These are phyloP conservation scores for Myrmaecium sp. DNA, from an alignment of 2,329 filamentous ascomycete species.

Conservation along the genomic window DNA sequence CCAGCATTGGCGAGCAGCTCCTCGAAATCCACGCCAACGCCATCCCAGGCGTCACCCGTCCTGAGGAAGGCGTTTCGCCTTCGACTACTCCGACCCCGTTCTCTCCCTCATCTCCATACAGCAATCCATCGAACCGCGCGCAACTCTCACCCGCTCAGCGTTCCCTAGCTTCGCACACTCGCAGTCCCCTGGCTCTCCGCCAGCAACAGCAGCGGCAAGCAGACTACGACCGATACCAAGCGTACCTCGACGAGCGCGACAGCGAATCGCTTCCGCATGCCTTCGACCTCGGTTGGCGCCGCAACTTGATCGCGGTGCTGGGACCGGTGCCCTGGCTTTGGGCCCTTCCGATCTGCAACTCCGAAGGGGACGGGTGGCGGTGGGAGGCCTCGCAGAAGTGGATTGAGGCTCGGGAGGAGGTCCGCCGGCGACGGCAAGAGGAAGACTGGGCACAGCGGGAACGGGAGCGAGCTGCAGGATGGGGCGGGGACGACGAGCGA, in stretches of 20 bases:
- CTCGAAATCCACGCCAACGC: constrained; percentile 70
- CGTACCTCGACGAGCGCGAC: constrained; percentile 81
- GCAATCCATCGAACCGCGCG: too few species aligned
- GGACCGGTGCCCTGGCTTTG: constrained; percentile 58
- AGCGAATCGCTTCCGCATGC: constrained; percentile 78
- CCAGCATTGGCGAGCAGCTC: constrained; percentile 46
- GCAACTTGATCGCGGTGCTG: constrained; percentile 69
- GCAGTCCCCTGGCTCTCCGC: constrained; percentile 10
- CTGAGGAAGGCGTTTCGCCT: constrained; percentile 56
- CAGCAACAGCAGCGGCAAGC: constrained; percentile 44
- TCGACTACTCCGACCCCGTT: constrained; percentile 14
- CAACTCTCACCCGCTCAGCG: constrained; percentile 31
- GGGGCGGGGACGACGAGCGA: constrained; percentile 32
- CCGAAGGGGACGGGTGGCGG: constrained; percentile 78
- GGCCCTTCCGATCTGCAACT: constrained; percentile 67
- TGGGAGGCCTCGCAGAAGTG: constrained; percentile 81
- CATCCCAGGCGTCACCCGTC: constrained; percentile 60
- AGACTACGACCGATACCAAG: constrained; percentile 51
- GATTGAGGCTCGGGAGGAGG: constrained; percentile 49
- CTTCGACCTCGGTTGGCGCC: constrained; percentile 74
- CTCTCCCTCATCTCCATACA: constrained; percentile 17
- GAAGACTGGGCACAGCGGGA: constrained; percentile 36
- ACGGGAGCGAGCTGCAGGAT: constrained; percentile 49
- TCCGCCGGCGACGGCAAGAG: constrained; percentile 26
- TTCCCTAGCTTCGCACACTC: constrained; percentile 21